Evolutionary conservation across 371 early-diverging fungal genomes (phyloP), one percentile per base, ranked within the genome.

Genomic region (Fennellomyces sp.): DNA sequence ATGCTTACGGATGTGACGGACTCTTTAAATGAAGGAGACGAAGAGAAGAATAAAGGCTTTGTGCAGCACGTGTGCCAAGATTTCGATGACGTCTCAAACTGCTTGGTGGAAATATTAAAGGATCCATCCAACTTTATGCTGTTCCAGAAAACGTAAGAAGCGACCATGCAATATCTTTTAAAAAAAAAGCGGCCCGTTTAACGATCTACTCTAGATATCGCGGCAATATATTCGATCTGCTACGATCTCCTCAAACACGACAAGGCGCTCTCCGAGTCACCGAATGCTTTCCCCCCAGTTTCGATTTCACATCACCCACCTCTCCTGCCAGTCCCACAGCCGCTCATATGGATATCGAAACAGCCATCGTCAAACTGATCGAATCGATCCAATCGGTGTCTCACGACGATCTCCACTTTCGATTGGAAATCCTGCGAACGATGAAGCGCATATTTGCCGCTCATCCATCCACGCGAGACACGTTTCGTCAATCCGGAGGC

Each of bases 401-500:
- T 31, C 69, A 85, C 19, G 62, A 77, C 36, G 87, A 85, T 65
- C 63, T 88, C 30, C 83, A 76, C 51, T 80, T 87, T 61, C 76
- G 84, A 59, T 55, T 82, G 31, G 85, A 85, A 47, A 76, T 86
- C 4, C 57, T 89, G 23, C 74, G 70, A 19, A 72, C 86, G 1
- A 76, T 88, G 45, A 75, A 74, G 15, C 72, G 80, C 0, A 76
- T 86, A 5, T 77, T 89, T 38, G 36, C 68, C 17, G 63, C 78
- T 2, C 83, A 82, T 50, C 48, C 65, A 5, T 60, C 66, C 11
- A 68, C 69, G 4, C 71, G 80, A 39, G 84, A 87, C 56, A 80
- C 81, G 15, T 88, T 90, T 52, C 79, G 88, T 29, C 72, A 75
- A 29, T 76, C 72, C 10, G 88, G 89, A 1, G 90, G 90, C 7